phyloP scores from a whole-genome alignment of 345 rosid species.

The Tarenaya hassleriana region DNA sequence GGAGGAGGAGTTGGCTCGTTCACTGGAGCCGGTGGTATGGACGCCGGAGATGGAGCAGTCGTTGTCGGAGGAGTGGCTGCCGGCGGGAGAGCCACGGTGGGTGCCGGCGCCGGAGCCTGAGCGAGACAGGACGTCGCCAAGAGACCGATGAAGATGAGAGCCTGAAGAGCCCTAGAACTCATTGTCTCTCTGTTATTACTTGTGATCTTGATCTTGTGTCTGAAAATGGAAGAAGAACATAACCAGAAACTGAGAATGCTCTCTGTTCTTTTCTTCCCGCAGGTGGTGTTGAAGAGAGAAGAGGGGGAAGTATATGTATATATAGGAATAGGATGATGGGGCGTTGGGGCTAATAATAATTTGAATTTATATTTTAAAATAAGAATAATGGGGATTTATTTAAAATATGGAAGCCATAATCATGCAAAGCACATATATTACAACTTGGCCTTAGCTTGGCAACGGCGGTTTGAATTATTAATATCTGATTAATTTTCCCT shows the following conservation, averaged over 20 bases:
- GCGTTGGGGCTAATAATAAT: too few species aligned
- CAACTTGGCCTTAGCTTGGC: too few species aligned
- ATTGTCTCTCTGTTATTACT: too few species aligned
- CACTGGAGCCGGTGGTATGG: conserved; percentile 15
- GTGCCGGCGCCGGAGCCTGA: conserved; percentile 59
- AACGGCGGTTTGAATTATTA: too few species aligned
- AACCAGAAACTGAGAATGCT: conserved; percentile 11
- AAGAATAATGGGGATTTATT: too few species aligned
- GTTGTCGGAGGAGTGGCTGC: conserved; percentile 34
- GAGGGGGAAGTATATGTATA: too few species aligned
- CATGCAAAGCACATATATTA: too few species aligned
- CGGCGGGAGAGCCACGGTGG: not conserved
- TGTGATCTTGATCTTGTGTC: conserved; percentile 9
- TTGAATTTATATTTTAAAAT: too few species aligned
- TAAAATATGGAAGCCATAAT: too few species aligned
- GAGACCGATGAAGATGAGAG: conserved; percentile 51
- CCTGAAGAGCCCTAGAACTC: conserved; percentile 40
- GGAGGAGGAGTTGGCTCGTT: conserved; percentile 21
- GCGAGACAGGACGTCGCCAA: conserved; percentile 62
- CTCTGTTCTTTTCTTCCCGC: conserved; percentile 22
- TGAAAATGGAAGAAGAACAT: conserved; percentile 6
- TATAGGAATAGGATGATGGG: too few species aligned
- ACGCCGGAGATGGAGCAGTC: conserved; percentile 25
- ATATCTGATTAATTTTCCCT: too few species aligned
- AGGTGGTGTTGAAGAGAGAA: too few species aligned